Evolutionary conservation across 164 flowering plant species (phyloP), one percentile per base, ranked within the genome.

Genomic region (Litsea cubeba): DNA sequence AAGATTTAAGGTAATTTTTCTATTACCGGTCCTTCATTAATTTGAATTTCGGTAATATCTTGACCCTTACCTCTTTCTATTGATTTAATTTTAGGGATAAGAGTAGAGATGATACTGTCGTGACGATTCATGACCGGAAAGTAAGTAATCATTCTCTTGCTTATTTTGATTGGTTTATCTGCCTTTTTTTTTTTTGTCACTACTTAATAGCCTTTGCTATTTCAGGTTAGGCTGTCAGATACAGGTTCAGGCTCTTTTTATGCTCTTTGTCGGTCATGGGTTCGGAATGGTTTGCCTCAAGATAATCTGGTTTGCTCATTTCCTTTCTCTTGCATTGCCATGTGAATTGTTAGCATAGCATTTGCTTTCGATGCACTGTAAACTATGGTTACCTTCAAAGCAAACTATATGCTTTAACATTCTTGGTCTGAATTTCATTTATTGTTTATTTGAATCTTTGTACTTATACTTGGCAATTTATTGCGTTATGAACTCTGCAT

Each of bases 221-320:
- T 14, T 74, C 75, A 94, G 98, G 92, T 92, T 64, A 79, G 88
- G 79, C 72, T 91, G 71, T 70, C 84, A 20, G 96, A 94, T 49
- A 88, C 85, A 58, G 79, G 85, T 77, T 86, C 75, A 35, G 50
- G 51, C 11, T 76, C 98, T 80, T 84, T 94, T 15, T 94, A 94
- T 83, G 81, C 92, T 35, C 93, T 89, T 74, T 92, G 97, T 78
- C 83, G 98, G 32, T 94, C 98, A 70, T 94, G 97, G 98, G 82
- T 91, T 75, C 87, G 82, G 82, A 92, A 94, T 84, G 95, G 97
- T 22, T 70, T 74, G 74, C 82, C 84, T 72, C 90, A 90, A 83
- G 95, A 90, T 79, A 81, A 30, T 57, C 96, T 88, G 95, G 97
- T 92, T 72, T 78, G 84, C 14, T 76, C 35, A 15, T 74, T 20